Base-by-base conservation (phyloP, 1,139 yeast species). In the Scheffersomyces cryptocercus region DNA sequence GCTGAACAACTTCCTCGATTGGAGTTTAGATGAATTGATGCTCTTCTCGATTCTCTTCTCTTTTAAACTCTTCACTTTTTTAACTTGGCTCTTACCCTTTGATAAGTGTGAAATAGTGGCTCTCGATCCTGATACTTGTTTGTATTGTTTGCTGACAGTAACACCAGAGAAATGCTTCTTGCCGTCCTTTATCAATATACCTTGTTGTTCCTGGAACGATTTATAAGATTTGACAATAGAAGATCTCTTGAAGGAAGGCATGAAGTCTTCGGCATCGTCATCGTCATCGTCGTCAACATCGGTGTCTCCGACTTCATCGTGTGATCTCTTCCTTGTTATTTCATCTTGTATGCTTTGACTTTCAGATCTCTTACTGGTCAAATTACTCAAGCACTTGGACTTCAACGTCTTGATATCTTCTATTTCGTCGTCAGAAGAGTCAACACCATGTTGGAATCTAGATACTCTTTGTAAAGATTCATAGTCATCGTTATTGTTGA, bases 21-120 rank as follows among this genome's bases (percentile, higher is more conserved):
- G 43, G 36, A 50, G 51, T 43, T 61, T 61, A 5, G 61, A 56
- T 24, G 48, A 51, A 13, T 52, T 53, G 37, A 71, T 54, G 20
- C 56, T 55, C 37, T 54, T 59, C 42, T 68, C 68, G 34, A 71
- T 65, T 31, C 54, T 55, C 48, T 53, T 58, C 29, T 62, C 68
- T 43, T 62, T 66, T 29, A 59, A 52, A 42, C 70, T 67, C 47
- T 62, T 65, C 28, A 58, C 35, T 13, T 52, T 52, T 26, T 47
- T 53, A 26, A 49, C 47, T 3, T 44, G 34, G 5, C 35, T 44
- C 15, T 58, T 59, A 34, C 58, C 70, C 43, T 76, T 78, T 3
- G 77, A 67, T 61, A 82, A 60, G 45, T 73, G 80, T 16, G 85
- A 78, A 45, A 83, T 76, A 2, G 88, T 79, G 0, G 87, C 82